A percentile compares a stretch with the other conserved stretches of the same genome.
phyloP scores from a whole-genome alignment of 2,329 filamentous ascomycete genomes.

The Grosmannia serpens region DNA sequence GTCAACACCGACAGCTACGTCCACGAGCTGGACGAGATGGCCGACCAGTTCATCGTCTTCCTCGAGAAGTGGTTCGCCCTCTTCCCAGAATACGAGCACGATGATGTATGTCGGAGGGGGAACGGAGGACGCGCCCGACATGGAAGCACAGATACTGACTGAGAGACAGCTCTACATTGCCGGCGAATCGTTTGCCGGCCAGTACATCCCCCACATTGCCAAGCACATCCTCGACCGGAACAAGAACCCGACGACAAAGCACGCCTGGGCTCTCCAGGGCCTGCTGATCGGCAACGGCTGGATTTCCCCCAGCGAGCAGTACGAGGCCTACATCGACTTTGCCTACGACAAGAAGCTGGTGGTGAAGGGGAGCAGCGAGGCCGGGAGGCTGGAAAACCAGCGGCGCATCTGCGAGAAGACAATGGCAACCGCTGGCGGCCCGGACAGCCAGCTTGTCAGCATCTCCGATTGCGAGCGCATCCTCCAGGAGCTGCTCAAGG shows the following conservation, averaged over 20 bases:
- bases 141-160: conserved; percentile 13
- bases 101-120: conserved; percentile 57
- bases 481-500: conserved; percentile 57
- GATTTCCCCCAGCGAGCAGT: conserved; percentile 87
- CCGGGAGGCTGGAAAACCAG: conserved; percentile 55
- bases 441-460: conserved; percentile 46
- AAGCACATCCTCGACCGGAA: conserved; percentile 83
- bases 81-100: conserved; percentile 83
- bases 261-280: conserved; percentile 68
- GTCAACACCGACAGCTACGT: conserved; percentile 82
- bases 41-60: conserved; percentile 75
- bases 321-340: conserved; percentile 73
- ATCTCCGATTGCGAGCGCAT: conserved; percentile 63
- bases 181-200: conserved; percentile 92
- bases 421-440: conserved; percentile 31
- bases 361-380: conserved; percentile 50
- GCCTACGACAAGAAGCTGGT: conserved; percentile 68
- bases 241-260: conserved; percentile 38
- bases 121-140: background rate
- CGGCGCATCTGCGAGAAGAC: conserved; percentile 58
- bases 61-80: conserved; percentile 82
- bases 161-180: conserved; percentile 69
- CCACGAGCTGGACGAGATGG: conserved; percentile 79
- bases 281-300: conserved; percentile 95
- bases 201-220: conserved; percentile 96